phyloP scores from a whole-genome alignment of 1,139 yeast species.

The Kodamaea ohmeri region DNA sequence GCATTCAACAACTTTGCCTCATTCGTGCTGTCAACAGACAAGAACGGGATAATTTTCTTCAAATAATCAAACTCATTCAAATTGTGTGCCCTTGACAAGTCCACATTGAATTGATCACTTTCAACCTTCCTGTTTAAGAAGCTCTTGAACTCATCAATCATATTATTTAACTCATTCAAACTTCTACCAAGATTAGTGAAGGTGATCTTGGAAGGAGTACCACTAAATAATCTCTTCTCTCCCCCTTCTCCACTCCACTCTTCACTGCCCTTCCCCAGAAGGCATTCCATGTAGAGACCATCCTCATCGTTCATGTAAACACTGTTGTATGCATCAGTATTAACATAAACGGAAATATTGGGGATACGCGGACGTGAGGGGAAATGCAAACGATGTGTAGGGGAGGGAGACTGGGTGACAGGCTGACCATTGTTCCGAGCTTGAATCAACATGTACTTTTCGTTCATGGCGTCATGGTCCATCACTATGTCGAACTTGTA shows the following conservation, averaged over 20 bases:
- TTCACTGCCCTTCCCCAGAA: slow-evolving; percentile 21
- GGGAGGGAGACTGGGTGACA: background rate
- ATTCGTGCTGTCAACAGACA: slow-evolving; percentile 40
- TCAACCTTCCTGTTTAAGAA: slow-evolving; percentile 45
- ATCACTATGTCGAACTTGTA: slow-evolving; percentile 47
- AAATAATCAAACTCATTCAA: slow-evolving; percentile 36
- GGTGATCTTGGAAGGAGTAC: background rate
- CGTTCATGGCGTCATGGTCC: slow-evolving; percentile 43
- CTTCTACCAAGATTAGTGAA: slow-evolving; percentile 52
- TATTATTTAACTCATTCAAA: slow-evolving; percentile 60
- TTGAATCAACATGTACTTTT: slow-evolving; percentile 27
- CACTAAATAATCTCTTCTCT: slow-evolving; percentile 8
- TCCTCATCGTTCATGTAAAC: slow-evolving; percentile 33
- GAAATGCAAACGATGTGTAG: slow-evolving; percentile 11
- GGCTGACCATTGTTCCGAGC: slow-evolving; percentile 13
- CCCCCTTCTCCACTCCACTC: slow-evolving; percentile 17
- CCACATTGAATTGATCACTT: slow-evolving; percentile 31
- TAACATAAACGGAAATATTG: slow-evolving; percentile 34
- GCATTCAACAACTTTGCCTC: slow-evolving; percentile 43
- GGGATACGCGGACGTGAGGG: slow-evolving; percentile 32
- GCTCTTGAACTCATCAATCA: slow-evolving; percentile 58
- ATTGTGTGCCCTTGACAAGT: slow-evolving; percentile 14
- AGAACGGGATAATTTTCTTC: slow-evolving; percentile 38
- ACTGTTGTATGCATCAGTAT: slow-evolving; percentile 31
- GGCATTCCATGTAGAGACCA: slow-evolving; percentile 16